A percentile compares a stretch with the other conserved stretches of the same genome.
Conservation (phyloP, 768 basidiomycete species). For the Cubamyces sp. region DNA sequence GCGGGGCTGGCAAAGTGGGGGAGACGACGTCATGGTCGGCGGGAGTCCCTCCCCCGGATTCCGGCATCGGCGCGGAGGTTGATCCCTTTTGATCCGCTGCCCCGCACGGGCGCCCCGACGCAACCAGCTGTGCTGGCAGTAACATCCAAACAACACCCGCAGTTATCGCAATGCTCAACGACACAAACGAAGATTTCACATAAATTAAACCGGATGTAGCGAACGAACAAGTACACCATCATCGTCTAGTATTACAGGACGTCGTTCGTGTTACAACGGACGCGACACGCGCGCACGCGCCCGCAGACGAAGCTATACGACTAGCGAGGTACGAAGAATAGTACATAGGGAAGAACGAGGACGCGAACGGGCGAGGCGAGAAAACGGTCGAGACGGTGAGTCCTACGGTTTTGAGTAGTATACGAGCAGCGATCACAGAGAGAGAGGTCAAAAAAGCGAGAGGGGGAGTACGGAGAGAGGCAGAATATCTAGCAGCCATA, state of each 20-base stretch:
- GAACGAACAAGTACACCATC: slow-evolving; percentile 29
- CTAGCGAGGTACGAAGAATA: slow-evolving; percentile 23
- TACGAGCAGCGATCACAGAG: slow-evolving; percentile 21
- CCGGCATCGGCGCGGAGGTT: not conserved
- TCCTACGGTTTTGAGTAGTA: slow-evolving; percentile 26
- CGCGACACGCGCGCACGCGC: slow-evolving; percentile 21
- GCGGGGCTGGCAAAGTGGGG: not conserved
- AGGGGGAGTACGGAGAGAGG: slow-evolving; percentile 6
- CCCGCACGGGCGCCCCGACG: slow-evolving; percentile 7
- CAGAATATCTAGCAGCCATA: slow-evolving; percentile 23
- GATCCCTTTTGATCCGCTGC: slow-evolving; percentile 10
- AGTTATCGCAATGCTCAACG: too few species aligned
- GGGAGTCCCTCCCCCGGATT: not conserved
- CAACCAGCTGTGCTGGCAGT: slow-evolving; percentile 7
- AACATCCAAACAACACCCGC: not conserved
- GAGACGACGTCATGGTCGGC: slow-evolving; percentile 12
- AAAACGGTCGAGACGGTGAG: slow-evolving; percentile 5
- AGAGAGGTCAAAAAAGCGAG: not conserved
- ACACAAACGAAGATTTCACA: not conserved
- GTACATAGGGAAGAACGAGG: slow-evolving; percentile 10
- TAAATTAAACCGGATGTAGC: slow-evolving; percentile 21
- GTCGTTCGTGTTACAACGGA: slow-evolving; percentile 26
- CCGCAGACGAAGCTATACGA: slow-evolving; percentile 26
- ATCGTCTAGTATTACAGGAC: slow-evolving; percentile 29
- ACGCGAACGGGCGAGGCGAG: slow-evolving; percentile 9